Evolutionary conservation across 768 basidiomycete species (phyloP).

Genomic region (Mycena vitilis): DNA sequence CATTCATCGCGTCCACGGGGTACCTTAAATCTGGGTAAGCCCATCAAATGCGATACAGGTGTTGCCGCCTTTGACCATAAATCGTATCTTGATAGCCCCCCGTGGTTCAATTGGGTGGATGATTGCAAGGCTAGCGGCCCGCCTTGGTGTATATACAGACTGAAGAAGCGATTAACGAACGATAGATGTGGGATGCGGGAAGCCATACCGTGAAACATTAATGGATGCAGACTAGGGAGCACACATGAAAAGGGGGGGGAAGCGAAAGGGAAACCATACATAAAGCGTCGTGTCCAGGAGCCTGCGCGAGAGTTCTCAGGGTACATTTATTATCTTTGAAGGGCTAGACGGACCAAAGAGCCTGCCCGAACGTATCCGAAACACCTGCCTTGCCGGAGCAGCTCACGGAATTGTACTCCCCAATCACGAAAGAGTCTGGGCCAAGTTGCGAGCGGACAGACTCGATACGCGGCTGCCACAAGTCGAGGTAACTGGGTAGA

Average conservation of each 20-base stretch:
- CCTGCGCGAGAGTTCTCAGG: slow-evolving; percentile 26
- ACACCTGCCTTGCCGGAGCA: slow-evolving; percentile 62
- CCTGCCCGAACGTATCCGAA: slow-evolving; percentile 67
- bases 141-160: slow-evolving; percentile 67
- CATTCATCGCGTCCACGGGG: slow-evolving; percentile 59
- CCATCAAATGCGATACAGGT: no score
- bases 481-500: slow-evolving; percentile 59
- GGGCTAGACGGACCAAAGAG: slow-evolving; percentile 47
- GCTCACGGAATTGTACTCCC: slow-evolving; percentile 68
- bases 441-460: slow-evolving; percentile 60
- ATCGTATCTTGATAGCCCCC: slow-evolving; percentile 58
- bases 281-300: slow-evolving; percentile 61
- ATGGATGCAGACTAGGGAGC: slow-evolving; percentile 51
- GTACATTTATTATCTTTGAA: no score
- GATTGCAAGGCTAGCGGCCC: slow-evolving; percentile 64
- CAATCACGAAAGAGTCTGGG: slow-evolving; percentile 60
- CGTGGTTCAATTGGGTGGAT: slow-evolving; percentile 61
- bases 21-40: slow-evolving; percentile 48
- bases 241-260: background rate
- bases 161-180: slow-evolving; percentile 32
- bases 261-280: background rate
- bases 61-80: slow-evolving; percentile 50
- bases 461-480: slow-evolving; percentile 65
- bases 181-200: background rate
- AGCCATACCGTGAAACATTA: slow-evolving; percentile 59